phyloP scores from a whole-genome alignment of 352 stramenopile species.

The Elongisporangium undulatum region DNA sequence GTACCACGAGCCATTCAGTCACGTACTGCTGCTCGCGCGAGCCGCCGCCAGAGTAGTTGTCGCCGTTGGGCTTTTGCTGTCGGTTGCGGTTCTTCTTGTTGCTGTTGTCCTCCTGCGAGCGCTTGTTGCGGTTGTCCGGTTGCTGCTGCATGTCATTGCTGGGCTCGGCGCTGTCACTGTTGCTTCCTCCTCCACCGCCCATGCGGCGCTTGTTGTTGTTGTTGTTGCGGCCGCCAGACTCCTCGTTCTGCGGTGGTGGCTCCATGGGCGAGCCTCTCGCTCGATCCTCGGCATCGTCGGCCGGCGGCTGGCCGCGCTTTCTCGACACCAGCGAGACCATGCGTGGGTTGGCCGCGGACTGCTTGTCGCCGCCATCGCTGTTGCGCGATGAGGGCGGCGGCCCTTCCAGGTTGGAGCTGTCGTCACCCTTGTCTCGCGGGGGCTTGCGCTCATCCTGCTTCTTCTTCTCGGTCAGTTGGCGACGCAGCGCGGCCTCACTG shows the following conservation, averaged over 20 bases:
- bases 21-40: slow-evolving; percentile 54
- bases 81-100: slow-evolving; percentile 34
- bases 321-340: not conserved
- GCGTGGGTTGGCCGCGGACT: not conserved
- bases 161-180: slow-evolving; percentile 5
- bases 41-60: slow-evolving; percentile 11
- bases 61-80: slow-evolving; percentile 33
- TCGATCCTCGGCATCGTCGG: slow-evolving; percentile 19
- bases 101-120: slow-evolving; percentile 40
- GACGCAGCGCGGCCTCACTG: slow-evolving; percentile 62
- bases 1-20: not conserved
- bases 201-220: slow-evolving; percentile 42
- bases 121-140: slow-evolving; percentile 10
- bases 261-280: slow-evolving; percentile 6
- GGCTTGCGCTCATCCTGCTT: slow-evolving; percentile 21
- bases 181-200: slow-evolving; percentile 9
- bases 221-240: not conserved
- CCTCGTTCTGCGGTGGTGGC: not conserved
- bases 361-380: not conserved
- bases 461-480: slow-evolving; percentile 74
- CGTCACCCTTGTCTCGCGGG: slow-evolving; percentile 4
- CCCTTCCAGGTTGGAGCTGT: slow-evolving; percentile 6
- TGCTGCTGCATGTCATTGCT: slow-evolving; percentile 13
- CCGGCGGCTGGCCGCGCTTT: not conserved
- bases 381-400: not conserved